phyloP scores from a whole-genome alignment of 371 early-diverging fungal genomes.

The Nematocida displodere region DNA sequence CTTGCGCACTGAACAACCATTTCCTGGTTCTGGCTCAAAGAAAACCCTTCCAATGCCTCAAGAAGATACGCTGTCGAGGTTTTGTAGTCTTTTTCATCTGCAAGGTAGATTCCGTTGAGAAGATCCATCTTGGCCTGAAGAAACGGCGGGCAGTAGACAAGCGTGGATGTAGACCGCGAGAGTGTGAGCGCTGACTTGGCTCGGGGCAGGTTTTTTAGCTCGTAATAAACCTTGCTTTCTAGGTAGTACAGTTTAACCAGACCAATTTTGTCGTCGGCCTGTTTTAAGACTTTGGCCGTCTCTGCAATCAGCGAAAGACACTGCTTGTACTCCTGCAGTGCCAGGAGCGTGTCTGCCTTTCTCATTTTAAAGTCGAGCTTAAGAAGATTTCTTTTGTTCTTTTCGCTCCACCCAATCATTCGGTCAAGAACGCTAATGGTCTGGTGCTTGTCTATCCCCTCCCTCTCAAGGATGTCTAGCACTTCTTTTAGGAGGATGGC shows the following conservation, averaged over 20 bases:
- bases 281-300: conserved; percentile 83
- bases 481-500: conserved; percentile 31
- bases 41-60: conserved; percentile 77
- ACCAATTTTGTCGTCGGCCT: conserved; percentile 90
- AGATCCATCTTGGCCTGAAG: conserved; percentile 89
- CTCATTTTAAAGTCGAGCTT: conserved; percentile 62
- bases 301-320: conserved; percentile 74
- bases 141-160: conserved; percentile 91
- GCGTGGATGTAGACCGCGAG: conserved; percentile 86
- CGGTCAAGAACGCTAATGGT: conserved; percentile 31
- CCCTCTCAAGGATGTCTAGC: conserved; percentile 29
- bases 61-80: conserved; percentile 90
- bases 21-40: conserved; percentile 45
- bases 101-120: conserved; percentile 88
- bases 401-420: conserved; percentile 61
- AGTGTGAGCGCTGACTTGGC: conserved; percentile 87
- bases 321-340: conserved; percentile 67
- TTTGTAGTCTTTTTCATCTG: conserved; percentile 94
- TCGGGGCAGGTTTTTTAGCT: conserved; percentile 81
- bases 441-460: background rate
- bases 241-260: conserved; percentile 86
- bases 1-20: conserved; percentile 51
- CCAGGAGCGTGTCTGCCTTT: conserved; percentile 57
- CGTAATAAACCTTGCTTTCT: conserved; percentile 85
- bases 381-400: conserved; percentile 62